Percentiles rank a stretch among this genome's conserved stretches.
Evolutionary conservation across 2,329 filamentous ascomycete genomes (phyloP).

Genomic region (Podosphaera xanthii): DNA sequence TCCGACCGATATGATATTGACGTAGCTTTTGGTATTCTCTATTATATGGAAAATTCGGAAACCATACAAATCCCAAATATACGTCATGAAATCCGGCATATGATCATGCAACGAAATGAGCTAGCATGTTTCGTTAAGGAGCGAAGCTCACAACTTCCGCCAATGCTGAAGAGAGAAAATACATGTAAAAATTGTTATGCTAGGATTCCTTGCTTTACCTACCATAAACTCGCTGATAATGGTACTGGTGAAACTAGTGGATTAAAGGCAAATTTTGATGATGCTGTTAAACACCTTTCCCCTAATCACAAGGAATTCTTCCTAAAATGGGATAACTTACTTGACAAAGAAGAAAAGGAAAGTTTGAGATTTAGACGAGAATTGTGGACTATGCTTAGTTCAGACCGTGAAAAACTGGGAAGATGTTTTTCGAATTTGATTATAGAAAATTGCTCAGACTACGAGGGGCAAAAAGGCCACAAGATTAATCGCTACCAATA

Average conservation of each 20-base stretch:
- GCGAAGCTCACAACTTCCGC: slow-evolving; percentile 54
- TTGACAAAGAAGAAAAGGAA: slow-evolving; percentile 88
- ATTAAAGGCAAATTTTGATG: slow-evolving; percentile 60
- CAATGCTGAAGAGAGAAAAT: slow-evolving; percentile 64
- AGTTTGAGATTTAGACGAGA: slow-evolving; percentile 70
- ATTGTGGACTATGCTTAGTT: slow-evolving; percentile 87
- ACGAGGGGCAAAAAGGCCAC: slow-evolving; percentile 42
- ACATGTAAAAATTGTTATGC: slow-evolving; percentile 78
- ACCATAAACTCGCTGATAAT: slow-evolving; percentile 73
- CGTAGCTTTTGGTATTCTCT: slow-evolving; percentile 72
- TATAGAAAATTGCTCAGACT: slow-evolving; percentile 53
- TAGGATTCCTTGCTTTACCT: slow-evolving; percentile 75
- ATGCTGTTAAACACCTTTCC: slow-evolving; percentile 56
- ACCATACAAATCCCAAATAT: slow-evolving; percentile 70
- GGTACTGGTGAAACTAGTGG: slow-evolving; percentile 64
- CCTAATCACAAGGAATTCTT: slow-evolving; percentile 63
- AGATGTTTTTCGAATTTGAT: slow-evolving; percentile 77
- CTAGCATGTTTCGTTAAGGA: slow-evolving; percentile 69
- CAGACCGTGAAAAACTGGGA: slow-evolving; percentile 66
- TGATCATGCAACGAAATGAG: slow-evolving; percentile 90
- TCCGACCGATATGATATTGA: slow-evolving; percentile 91
- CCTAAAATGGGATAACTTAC: slow-evolving; percentile 74
- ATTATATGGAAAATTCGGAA: slow-evolving; percentile 81
- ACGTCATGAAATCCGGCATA: slow-evolving; percentile 72
- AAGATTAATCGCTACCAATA: slow-evolving; percentile 90